Conservation (phyloP, 345 rosid species). For the Conringia planisiliqua region DNA sequence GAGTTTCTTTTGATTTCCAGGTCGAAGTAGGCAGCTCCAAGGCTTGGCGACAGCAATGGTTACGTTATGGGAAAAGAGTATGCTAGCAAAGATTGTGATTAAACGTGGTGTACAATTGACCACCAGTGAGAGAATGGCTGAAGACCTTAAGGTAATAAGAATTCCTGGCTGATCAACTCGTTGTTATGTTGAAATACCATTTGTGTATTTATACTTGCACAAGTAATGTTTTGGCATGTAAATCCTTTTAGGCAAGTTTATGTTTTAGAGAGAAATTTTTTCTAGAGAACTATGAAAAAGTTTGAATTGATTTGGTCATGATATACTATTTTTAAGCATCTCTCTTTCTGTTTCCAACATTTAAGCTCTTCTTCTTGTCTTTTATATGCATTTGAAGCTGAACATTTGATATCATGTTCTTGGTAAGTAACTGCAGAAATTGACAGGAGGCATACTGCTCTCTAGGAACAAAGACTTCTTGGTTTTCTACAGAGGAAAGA, state of each 20-base stretch:
- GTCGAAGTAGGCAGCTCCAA: slow-evolving; percentile 88
- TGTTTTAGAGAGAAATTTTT: neutral
- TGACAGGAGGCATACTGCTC: slow-evolving; percentile 83
- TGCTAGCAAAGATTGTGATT: slow-evolving; percentile 82
- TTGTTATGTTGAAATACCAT: neutral
- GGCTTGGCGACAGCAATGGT: slow-evolving; percentile 86
- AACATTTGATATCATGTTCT: slow-evolving; percentile 12
- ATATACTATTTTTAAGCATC: neutral
- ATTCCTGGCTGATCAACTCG: neutral
- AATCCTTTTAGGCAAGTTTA: neutral
- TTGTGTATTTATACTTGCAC: neutral
- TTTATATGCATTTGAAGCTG: neutral
- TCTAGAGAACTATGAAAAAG: neutral
- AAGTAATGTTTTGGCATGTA: neutral
- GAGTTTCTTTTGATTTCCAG: slow-evolving; percentile 40
- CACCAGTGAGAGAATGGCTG: slow-evolving; percentile 98
- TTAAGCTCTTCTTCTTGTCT: neutral
- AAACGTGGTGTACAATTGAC: slow-evolving; percentile 86
- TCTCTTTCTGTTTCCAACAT: neutral
- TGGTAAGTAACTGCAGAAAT: slow-evolving; percentile 54
- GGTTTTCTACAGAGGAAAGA: slow-evolving; percentile 93
- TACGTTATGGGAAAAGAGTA: slow-evolving; percentile 82
- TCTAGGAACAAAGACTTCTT: slow-evolving; percentile 91
- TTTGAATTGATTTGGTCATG: neutral
- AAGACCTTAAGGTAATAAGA: slow-evolving; percentile 75